Conservation (phyloP, 345 rosid genomes). For the Corchorus olitorius region DNA sequence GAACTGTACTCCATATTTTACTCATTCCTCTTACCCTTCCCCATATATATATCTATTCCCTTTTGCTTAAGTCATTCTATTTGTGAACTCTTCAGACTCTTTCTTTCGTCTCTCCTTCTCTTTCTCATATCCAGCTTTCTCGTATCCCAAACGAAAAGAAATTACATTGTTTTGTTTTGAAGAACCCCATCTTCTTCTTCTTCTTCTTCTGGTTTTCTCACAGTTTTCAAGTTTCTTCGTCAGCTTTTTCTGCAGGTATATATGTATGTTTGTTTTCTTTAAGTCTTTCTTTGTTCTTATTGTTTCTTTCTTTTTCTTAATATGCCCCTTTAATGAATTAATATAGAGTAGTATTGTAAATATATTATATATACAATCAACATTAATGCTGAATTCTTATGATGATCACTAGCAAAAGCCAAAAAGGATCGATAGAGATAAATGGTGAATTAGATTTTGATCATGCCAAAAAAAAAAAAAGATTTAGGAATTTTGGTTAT, state of each 20-base stretch:
- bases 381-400: no score
- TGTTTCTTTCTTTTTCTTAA: background rate
- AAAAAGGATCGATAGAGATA: no score
- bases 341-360: no score
- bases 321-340: no score
- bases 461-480: background rate
- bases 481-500: background rate
- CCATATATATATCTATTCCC: background rate
- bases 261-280: no score
- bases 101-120: background rate
- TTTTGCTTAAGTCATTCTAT: background rate
- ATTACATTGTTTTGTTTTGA: background rate
- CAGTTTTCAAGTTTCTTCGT: background rate
- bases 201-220: background rate
- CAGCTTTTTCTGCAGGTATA: background rate
- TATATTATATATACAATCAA: no score
- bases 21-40: slow-evolving; percentile 7
- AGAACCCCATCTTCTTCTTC: background rate
- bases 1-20: slow-evolving; percentile 30
- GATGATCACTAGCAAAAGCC: no score
- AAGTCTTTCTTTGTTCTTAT: background rate
- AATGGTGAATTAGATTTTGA: no score
- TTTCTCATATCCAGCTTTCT: background rate
- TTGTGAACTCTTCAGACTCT: background rate
- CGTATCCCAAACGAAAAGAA: background rate